These are phyloP conservation scores for Pouteria glomerata DNA, from an alignment of 148 eudicot genomes.

Conservation along the genomic window DNA sequence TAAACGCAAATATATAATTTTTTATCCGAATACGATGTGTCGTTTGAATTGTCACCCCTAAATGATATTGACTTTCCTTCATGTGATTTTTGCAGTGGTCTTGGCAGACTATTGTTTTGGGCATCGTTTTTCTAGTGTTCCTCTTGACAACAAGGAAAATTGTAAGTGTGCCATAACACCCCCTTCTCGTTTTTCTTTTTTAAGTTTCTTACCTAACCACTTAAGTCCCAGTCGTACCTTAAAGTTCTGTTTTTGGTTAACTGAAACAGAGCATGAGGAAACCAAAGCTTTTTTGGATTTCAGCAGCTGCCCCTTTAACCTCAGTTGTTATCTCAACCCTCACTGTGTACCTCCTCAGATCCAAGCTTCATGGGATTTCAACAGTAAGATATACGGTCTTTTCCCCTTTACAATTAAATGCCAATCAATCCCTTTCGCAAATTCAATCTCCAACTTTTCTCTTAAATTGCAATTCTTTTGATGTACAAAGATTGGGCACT, in stretches of 20 bases:
- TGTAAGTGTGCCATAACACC: slow-evolving; percentile 38
- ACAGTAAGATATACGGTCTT: slow-evolving; percentile 41
- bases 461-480: neutral
- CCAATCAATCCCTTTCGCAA: neutral
- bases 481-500: slow-evolving; percentile 69
- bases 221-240: neutral
- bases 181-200: no score
- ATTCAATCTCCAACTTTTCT: neutral
- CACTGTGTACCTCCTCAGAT: slow-evolving; percentile 50
- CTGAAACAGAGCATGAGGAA: slow-evolving; percentile 53
- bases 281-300: slow-evolving; percentile 79
- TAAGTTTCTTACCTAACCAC: neutral
- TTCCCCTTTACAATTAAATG: neutral
- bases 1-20: no score
- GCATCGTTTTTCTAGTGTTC: slow-evolving; percentile 57
- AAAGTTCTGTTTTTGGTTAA: neutral
- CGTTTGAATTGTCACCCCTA: no score
- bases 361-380: slow-evolving; percentile 44
- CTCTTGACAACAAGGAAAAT: slow-evolving; percentile 62
- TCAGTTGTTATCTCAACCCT: slow-evolving; percentile 79
- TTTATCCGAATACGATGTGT: no score
- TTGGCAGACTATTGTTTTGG: slow-evolving; percentile 85
- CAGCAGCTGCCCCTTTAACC: slow-evolving; percentile 85
- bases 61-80: neutral
- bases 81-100: slow-evolving; percentile 65